phyloP scores from a whole-genome alignment of 2,329 filamentous ascomycete species.

The Dactylellina leptospora region DNA sequence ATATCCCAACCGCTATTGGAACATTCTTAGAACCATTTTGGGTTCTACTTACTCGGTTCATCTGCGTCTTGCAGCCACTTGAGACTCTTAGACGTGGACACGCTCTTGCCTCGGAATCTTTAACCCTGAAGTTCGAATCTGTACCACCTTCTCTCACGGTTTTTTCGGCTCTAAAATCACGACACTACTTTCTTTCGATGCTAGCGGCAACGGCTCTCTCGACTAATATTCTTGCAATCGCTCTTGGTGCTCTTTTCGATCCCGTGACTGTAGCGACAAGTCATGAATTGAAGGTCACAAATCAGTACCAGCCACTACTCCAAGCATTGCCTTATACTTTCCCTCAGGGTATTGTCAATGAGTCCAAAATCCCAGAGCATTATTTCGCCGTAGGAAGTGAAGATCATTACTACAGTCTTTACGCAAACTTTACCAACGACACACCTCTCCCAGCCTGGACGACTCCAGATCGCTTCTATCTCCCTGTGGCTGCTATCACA shows the following conservation, averaged over 20 bases:
- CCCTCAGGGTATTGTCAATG: not conserved
- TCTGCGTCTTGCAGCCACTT: constrained; percentile 68
- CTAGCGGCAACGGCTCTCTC: constrained; percentile 65
- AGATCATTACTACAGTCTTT: constrained; percentile 62
- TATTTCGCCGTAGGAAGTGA: constrained; percentile 40
- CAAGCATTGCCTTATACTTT: constrained; percentile 8
- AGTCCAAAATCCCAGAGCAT: constrained; percentile 53
- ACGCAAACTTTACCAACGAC: constrained; percentile 63
- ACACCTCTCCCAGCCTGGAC: constrained; percentile 66
- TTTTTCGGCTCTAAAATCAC: constrained; percentile 62
- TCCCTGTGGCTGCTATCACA: constrained; percentile 60
- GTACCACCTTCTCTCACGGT: constrained; percentile 67
- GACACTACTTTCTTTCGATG: constrained; percentile 63
- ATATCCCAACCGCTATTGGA: constrained; percentile 67
- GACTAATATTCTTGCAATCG: constrained; percentile 66
- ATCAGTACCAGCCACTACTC: constrained; percentile 11
- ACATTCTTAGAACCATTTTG: constrained; percentile 69
- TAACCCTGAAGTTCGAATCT: constrained; percentile 65
- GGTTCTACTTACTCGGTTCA: constrained; percentile 66
- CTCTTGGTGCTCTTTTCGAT: constrained; percentile 65
- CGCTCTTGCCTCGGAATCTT: constrained; percentile 59
- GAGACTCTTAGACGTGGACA: constrained; percentile 63
- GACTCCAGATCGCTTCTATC: constrained; percentile 62
- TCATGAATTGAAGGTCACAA: constrained; percentile 58
- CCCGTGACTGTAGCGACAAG: constrained; percentile 2